phyloP scores from a whole-genome alignment of 139 green algal genomes.

The Closterium sp. region DNA sequence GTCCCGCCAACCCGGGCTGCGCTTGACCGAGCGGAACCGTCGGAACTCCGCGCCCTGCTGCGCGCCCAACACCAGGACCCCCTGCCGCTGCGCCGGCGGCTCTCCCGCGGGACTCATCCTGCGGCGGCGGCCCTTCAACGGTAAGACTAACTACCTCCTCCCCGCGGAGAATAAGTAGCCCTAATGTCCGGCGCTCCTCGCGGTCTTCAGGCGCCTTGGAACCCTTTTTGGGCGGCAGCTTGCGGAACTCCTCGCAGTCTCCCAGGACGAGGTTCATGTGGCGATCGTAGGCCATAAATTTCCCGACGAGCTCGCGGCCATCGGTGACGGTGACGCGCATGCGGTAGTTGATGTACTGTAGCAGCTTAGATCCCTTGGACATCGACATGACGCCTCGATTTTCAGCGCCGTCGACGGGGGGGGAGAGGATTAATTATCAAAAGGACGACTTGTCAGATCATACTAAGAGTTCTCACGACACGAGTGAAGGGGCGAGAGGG shows the following conservation, averaged over 20 bases:
- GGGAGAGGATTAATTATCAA: neutral
- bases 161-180: constrained; percentile 85
- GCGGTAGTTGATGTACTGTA: constrained; percentile 96
- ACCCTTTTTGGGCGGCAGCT: constrained; percentile 90
- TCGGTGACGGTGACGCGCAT: constrained; percentile 60
- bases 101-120: constrained; percentile 61
- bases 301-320: constrained; percentile 80
- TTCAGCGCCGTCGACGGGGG: neutral
- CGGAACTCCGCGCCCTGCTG: constrained; percentile 63
- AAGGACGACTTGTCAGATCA: neutral
- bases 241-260: constrained; percentile 93
- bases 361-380: constrained; percentile 86
- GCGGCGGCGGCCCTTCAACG: constrained; percentile 92
- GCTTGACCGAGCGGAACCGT: constrained; percentile 38
- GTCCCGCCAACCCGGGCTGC: constrained; percentile 74
- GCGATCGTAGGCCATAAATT: constrained; percentile 98
- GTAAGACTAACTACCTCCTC: constrained; percentile 90
- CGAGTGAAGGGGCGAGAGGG: neutral
- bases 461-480: neutral
- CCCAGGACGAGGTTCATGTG: constrained; percentile 99
- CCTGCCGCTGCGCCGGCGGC: constrained; percentile 44
- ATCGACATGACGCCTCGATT: constrained; percentile 68
- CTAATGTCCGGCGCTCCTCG: constrained; percentile 88
- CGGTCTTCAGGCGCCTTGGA: constrained; percentile 58
- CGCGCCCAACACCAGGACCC: constrained; percentile 79